These are phyloP conservation scores for Geotrichum candidum DNA, from an alignment of 1,139 yeast species.

Conservation along the genomic window DNA sequence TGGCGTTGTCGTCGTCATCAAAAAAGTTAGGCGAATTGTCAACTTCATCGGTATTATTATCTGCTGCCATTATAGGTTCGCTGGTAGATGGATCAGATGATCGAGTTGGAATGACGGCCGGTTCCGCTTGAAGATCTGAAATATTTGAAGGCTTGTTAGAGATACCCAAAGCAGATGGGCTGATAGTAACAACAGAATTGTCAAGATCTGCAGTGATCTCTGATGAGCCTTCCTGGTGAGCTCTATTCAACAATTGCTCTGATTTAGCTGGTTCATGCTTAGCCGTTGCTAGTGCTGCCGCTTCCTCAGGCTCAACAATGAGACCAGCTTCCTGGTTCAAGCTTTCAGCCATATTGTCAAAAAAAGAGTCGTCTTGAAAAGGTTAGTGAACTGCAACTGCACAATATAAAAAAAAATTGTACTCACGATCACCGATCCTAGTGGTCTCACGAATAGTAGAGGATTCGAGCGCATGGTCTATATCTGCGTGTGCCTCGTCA, in stretches of 20 bases:
- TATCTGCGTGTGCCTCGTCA: not conserved
- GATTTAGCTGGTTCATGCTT: too few species aligned
- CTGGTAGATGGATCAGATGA: not conserved
- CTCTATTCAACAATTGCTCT: too few species aligned
- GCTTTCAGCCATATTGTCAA: not conserved
- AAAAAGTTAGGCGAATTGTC: slow-evolving; percentile 10
- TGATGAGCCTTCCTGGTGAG: too few species aligned
- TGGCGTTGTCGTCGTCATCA: not conserved
- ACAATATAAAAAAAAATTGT: not conserved
- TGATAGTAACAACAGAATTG: too few species aligned
- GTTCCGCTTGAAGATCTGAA: too few species aligned
- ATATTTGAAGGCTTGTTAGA: too few species aligned
- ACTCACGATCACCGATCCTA: not conserved
- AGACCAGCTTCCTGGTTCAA: not conserved
- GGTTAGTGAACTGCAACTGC: not conserved
- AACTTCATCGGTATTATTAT: slow-evolving; percentile 5
- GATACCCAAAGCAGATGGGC: too few species aligned
- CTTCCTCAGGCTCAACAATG: not conserved
- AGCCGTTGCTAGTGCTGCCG: not conserved
- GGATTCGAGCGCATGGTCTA: not conserved
- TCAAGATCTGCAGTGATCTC: too few species aligned
- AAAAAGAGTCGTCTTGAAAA: not conserved
- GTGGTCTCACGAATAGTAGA: not conserved
- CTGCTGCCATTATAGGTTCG: not conserved
- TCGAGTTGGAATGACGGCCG: too few species aligned